Percentiles rank a stretch among this genome's conserved stretches.
These are phyloP conservation scores for Lasiodiplodia sp. DNA, from an alignment of 2,329 filamentous ascomycete species.

Conservation along the genomic window DNA sequence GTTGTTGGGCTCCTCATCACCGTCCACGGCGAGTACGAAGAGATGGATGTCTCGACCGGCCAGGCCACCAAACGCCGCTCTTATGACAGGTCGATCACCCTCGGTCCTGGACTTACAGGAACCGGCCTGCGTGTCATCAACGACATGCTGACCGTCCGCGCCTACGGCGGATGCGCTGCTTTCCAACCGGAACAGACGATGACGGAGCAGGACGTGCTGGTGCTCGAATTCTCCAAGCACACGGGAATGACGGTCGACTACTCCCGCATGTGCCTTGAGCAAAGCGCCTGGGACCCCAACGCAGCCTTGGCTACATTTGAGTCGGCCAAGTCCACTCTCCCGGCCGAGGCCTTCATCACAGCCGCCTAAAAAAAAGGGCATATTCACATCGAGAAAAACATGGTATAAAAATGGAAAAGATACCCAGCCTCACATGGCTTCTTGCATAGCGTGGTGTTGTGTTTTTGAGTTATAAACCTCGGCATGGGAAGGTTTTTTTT, in stretches of 20 bases:
- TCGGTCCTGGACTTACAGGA: constrained; percentile 74
- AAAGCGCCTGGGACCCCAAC: constrained; percentile 81
- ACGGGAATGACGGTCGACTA: constrained; percentile 84
- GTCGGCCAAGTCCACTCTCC: constrained; percentile 68
- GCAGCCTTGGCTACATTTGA: constrained; percentile 78
- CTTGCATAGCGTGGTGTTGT: constrained; percentile 9
- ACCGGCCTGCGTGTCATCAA: constrained; percentile 75
- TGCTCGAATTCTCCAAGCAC: constrained; percentile 73
- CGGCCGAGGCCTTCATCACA: constrained; percentile 50
- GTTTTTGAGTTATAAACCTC: neutral
- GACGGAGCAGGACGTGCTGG: constrained; percentile 67
- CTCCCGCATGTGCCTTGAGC: constrained; percentile 79
- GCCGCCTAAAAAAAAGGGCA: neutral
- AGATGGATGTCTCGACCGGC: constrained; percentile 66
- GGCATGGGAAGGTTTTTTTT: neutral
- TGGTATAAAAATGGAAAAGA: constrained; percentile 5
- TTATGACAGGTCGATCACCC: constrained; percentile 81
- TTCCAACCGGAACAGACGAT: constrained; percentile 53
- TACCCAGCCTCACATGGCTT: constrained; percentile 7
- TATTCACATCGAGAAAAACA: neutral
- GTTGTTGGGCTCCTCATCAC: constrained; percentile 81
- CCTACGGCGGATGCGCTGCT: constrained; percentile 66
- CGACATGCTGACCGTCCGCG: constrained; percentile 78
- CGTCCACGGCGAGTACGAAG: constrained; percentile 85
- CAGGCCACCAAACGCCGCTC: constrained; percentile 70